Conservation (phyloP, 805 yeast species). For the Zygotorulaspora danielsina region DNA sequence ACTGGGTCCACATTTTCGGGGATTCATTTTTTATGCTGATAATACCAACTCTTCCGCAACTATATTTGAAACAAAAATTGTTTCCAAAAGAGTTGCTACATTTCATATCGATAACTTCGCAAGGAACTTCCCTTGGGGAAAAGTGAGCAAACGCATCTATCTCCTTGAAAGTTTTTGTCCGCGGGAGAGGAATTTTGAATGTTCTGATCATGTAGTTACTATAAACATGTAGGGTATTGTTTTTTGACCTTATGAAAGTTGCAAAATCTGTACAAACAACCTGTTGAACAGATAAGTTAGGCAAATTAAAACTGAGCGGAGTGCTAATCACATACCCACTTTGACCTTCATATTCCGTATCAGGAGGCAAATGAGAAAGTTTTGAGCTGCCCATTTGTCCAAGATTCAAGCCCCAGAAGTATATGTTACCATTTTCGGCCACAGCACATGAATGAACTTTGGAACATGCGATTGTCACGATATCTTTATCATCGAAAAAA, state of each 20-base stretch:
- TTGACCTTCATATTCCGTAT: slow-evolving; percentile 45
- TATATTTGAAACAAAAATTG: slow-evolving; percentile 47
- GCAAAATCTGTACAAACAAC: slow-evolving; percentile 64
- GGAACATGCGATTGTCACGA: slow-evolving; percentile 56
- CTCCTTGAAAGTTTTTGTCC: slow-evolving; percentile 19
- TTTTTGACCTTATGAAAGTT: slow-evolving; percentile 58
- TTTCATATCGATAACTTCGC: slow-evolving; percentile 32
- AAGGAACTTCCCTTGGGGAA: slow-evolving; percentile 26
- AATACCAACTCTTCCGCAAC: slow-evolving; percentile 55
- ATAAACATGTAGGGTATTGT: slow-evolving; percentile 60
- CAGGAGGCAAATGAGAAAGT: slow-evolving; percentile 39
- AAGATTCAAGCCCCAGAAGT: slow-evolving; percentile 72
- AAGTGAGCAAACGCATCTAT: slow-evolving; percentile 38
- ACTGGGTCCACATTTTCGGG: slow-evolving; percentile 31
- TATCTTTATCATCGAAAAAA: slow-evolving; percentile 18
- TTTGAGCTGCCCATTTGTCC: slow-evolving; percentile 68
- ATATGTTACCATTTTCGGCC: slow-evolving; percentile 45
- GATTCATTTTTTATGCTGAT: slow-evolving; percentile 21
- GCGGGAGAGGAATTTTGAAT: slow-evolving; percentile 40
- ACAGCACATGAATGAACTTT: slow-evolving; percentile 61
- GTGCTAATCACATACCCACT: slow-evolving; percentile 31
- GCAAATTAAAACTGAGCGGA: slow-evolving; percentile 22
- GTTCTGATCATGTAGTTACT: slow-evolving; percentile 54
- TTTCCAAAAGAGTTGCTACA: slow-evolving; percentile 37
- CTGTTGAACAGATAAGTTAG: slow-evolving; percentile 40